phyloP scores from a whole-genome alignment of 805 yeast species.

The Hemisphaericaspora nanyangensis region DNA sequence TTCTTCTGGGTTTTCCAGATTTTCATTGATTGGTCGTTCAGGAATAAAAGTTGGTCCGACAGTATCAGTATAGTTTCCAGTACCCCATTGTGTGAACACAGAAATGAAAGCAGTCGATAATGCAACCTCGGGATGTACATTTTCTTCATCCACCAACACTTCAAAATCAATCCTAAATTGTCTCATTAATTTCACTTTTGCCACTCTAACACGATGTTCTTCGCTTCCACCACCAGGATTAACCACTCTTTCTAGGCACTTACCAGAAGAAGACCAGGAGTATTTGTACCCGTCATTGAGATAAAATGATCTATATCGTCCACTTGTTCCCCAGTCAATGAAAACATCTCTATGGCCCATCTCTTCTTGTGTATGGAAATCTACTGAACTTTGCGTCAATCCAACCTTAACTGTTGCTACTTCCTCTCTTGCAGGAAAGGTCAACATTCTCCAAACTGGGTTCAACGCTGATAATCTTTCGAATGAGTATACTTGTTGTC shows the following conservation, averaged over 20 bases:
- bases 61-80: conserved; percentile 50
- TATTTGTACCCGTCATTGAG: conserved; percentile 51
- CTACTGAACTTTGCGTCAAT: conserved; percentile 40
- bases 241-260: conserved; percentile 46
- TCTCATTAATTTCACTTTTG: conserved; percentile 53
- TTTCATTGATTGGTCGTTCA: conserved; percentile 12
- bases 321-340: conserved; percentile 34
- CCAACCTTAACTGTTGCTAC: conserved; percentile 52
- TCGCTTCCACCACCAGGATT: conserved; percentile 58
- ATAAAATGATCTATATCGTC: conserved; percentile 45
- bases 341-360: conserved; percentile 42
- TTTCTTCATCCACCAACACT: conserved; percentile 44
- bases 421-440: conserved; percentile 42
- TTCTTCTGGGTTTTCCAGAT: conserved; percentile 4
- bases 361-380: conserved; percentile 45
- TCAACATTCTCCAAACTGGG: conserved; percentile 51
- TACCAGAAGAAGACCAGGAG: conserved; percentile 52
- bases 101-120: conserved; percentile 59
- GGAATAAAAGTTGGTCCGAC: conserved; percentile 46
- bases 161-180: conserved; percentile 60
- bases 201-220: conserved; percentile 51
- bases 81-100: conserved; percentile 67
- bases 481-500: conserved; percentile 44
- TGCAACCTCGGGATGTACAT: conserved; percentile 49
- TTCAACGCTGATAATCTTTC: conserved; percentile 46